These are phyloP conservation scores for Fusarium tupiense DNA, from an alignment of 2,329 filamentous ascomycete genomes.

Conservation along the genomic window DNA sequence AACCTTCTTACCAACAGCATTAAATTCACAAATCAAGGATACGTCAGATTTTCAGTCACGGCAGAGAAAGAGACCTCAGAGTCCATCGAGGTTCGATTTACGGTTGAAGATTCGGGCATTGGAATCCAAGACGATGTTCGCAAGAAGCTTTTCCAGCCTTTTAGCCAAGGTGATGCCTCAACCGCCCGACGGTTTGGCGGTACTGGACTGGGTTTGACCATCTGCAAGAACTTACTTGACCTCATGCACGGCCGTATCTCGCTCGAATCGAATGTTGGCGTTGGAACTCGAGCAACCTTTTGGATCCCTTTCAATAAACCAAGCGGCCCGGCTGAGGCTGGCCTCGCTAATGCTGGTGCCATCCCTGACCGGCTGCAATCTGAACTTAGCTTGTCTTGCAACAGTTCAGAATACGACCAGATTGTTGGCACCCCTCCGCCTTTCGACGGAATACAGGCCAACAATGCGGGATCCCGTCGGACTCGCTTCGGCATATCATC, in stretches of 20 bases:
- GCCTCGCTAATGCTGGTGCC: conserved; percentile 68
- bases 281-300: conserved; percentile 79
- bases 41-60: conserved; percentile 72
- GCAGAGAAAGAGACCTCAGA: conserved; percentile 73
- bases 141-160: conserved; percentile 79
- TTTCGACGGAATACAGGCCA: conserved; percentile 40
- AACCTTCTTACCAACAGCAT: conserved; percentile 82
- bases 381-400: conserved; percentile 71
- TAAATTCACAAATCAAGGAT: conserved; percentile 77
- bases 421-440: conserved; percentile 53
- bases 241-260: conserved; percentile 82
- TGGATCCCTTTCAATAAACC: conserved; percentile 81
- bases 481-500: conserved; percentile 48
- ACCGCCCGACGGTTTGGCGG: conserved; percentile 83
- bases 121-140: conserved; percentile 82
- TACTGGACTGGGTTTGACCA: conserved; percentile 80
- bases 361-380: conserved; percentile 75
- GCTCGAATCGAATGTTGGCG: conserved; percentile 72
- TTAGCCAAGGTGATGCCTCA: conserved; percentile 83
- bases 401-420: conserved; percentile 71
- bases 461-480: conserved; percentile 42
- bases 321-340: conserved; percentile 57
- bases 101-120: conserved; percentile 81
- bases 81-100: conserved; percentile 74
- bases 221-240: conserved; percentile 82